A percentile compares a stretch with the other conserved stretches of the same genome.
These are phyloP conservation scores for Chlamydomonas incerta DNA, from an alignment of 139 green algal species.

Conservation along the genomic window DNA sequence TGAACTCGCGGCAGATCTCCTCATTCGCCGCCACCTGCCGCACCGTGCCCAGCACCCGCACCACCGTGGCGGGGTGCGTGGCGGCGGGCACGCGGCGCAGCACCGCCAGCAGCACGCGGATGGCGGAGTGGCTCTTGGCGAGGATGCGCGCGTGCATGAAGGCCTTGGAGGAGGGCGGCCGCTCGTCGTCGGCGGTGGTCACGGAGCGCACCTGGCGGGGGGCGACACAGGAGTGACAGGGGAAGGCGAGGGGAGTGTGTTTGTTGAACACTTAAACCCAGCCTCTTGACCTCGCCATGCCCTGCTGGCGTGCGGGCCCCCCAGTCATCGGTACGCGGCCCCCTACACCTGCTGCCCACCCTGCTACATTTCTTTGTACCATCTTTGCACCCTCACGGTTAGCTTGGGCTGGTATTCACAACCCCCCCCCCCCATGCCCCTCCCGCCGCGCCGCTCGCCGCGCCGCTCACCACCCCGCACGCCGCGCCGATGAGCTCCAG, in stretches of 20 bases:
- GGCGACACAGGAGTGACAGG: too few species aligned
- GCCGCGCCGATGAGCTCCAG: constrained; percentile 11
- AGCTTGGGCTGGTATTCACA: too few species aligned
- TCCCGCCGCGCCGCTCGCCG: too few species aligned
- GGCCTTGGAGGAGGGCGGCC: constrained; percentile 59
- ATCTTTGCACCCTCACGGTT: too few species aligned
- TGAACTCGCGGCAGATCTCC: constrained; percentile 62
- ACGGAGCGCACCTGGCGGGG: constrained; percentile 52
- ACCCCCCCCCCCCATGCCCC: too few species aligned
- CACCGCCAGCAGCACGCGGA: constrained; percentile 43
- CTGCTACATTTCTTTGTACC: too few species aligned
- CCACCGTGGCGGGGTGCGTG: constrained; percentile 21
- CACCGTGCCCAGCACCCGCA: constrained; percentile 14
- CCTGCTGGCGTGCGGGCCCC: too few species aligned
- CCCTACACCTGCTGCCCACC: too few species aligned
- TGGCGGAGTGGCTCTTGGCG: constrained; percentile 42
- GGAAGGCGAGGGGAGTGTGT: too few species aligned
- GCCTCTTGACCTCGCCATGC: too few species aligned
- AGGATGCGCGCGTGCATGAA: constrained; percentile 65
- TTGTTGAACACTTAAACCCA: too few species aligned
- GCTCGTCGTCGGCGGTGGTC: constrained; percentile 76
- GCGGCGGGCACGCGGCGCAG: constrained; percentile 27
- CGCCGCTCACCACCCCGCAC: constrained; percentile 1
- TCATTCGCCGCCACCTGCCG: constrained; percentile 58
- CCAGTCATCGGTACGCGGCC: too few species aligned